phyloP scores from a whole-genome alignment of 208 protist species.

The Trypanosoma boissoni region DNA sequence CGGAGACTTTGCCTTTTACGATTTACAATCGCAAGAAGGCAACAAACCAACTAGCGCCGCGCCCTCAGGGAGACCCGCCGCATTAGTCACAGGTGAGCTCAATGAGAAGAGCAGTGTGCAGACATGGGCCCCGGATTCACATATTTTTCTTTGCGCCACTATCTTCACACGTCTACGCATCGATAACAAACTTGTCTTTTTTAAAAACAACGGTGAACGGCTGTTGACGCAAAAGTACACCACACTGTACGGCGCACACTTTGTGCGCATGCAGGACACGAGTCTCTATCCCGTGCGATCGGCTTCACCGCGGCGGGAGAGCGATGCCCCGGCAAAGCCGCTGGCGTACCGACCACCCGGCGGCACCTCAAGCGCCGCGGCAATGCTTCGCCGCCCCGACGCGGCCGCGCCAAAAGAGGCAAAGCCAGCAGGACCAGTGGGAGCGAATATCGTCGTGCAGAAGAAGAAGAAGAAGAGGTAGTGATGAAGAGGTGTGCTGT shows the following conservation, averaged over 20 bases:
- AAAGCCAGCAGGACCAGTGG: constrained; percentile 65
- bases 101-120: constrained; percentile 88
- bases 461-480: constrained; percentile 64
- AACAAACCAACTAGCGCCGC: background rate
- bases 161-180: constrained; percentile 82
- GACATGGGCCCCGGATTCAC: constrained; percentile 78
- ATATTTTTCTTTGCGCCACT: constrained; percentile 76
- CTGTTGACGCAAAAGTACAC: constrained; percentile 70
- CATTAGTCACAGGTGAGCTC: constrained; percentile 58
- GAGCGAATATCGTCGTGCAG: constrained; percentile 46
- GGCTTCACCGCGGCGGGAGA: constrained; percentile 39
- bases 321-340: constrained; percentile 52
- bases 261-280: constrained; percentile 46
- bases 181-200: constrained; percentile 81
- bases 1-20: constrained; percentile 78
- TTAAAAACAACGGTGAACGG: constrained; percentile 70
- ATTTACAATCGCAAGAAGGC: constrained; percentile 8
- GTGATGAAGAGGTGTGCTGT: too few species aligned
- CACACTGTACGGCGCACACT: constrained; percentile 78
- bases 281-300: constrained; percentile 36
- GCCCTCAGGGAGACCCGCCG: constrained; percentile 8
- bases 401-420: constrained; percentile 35
- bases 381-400: constrained; percentile 56
- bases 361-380: constrained; percentile 45
- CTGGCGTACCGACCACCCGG: constrained; percentile 77